These are phyloP conservation scores for Boletus patriciae DNA, from an alignment of 768 basidiomycete species.

Conservation along the genomic window DNA sequence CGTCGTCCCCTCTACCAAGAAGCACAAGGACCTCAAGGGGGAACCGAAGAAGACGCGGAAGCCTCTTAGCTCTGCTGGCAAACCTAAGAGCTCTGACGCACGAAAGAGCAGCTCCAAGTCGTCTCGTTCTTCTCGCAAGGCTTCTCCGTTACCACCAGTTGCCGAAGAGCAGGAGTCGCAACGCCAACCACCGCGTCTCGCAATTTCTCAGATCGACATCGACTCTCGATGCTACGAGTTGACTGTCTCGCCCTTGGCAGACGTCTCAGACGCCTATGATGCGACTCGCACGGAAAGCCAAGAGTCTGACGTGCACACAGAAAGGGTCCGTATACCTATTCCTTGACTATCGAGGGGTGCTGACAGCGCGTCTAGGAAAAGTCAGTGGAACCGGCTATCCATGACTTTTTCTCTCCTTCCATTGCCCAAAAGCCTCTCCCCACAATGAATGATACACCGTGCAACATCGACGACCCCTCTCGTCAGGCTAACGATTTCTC, in stretches of 20 bases:
- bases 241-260: slow-evolving; percentile 75
- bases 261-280: slow-evolving; percentile 71
- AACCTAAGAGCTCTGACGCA: slow-evolving; percentile 31
- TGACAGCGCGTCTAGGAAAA: slow-evolving; percentile 41
- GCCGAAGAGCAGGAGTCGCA: slow-evolving; percentile 49
- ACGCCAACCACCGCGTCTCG: slow-evolving; percentile 27
- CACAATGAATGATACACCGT: slow-evolving; percentile 30
- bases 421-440: slow-evolving; percentile 26
- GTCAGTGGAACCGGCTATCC: slow-evolving; percentile 56
- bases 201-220: slow-evolving; percentile 51
- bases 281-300: slow-evolving; percentile 37
- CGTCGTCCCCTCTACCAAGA: slow-evolving; percentile 38
- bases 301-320: slow-evolving; percentile 42
- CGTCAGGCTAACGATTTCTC: slow-evolving; percentile 68
- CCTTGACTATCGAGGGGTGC: background rate
- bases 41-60: slow-evolving; percentile 62
- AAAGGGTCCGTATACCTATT: slow-evolving; percentile 45
- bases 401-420: slow-evolving; percentile 48
- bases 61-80: slow-evolving; percentile 32
- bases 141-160: slow-evolving; percentile 63
- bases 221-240: slow-evolving; percentile 79
- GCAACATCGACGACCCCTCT: slow-evolving; percentile 49
- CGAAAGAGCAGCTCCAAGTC: slow-evolving; percentile 41
- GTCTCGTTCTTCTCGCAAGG: slow-evolving; percentile 40
- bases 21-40: slow-evolving; percentile 44